These are phyloP conservation scores for Stagonosporopsis tanaceti DNA, from an alignment of 2,329 filamentous ascomycete genomes.

Conservation along the genomic window DNA sequence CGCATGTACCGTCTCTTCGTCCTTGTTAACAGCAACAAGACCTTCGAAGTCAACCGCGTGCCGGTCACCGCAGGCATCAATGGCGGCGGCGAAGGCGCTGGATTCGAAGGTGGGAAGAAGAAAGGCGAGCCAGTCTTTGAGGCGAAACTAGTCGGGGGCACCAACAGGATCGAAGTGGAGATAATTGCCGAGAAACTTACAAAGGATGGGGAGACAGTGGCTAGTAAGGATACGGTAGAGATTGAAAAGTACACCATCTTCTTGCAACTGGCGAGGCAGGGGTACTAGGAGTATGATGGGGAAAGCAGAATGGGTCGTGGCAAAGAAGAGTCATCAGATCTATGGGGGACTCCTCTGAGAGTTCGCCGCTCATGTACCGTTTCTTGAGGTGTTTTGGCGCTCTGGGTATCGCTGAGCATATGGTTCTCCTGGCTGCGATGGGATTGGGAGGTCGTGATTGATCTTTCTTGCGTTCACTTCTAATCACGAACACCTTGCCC, in stretches of 20 bases:
- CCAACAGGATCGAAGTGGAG: conserved; percentile 82
- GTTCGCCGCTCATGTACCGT: background rate
- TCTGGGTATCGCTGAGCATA: background rate
- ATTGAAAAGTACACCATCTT: conserved; percentile 81
- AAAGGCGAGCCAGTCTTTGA: conserved; percentile 76
- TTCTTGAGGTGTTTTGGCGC: conserved; percentile 11
- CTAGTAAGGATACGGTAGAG: conserved; percentile 66
- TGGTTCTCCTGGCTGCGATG: background rate
- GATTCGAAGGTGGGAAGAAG: conserved; percentile 50
- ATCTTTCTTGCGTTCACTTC: background rate
- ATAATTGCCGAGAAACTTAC: conserved; percentile 71
- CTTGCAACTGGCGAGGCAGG: conserved; percentile 68
- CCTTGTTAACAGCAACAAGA: conserved; percentile 69
- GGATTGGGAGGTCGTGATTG: background rate
- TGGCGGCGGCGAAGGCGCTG: conserved; percentile 29
- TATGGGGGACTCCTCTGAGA: background rate
- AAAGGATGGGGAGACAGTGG: conserved; percentile 32
- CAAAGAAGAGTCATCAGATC: background rate
- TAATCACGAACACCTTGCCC: background rate
- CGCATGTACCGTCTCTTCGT: conserved; percentile 82
- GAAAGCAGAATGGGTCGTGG: background rate
- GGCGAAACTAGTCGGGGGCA: conserved; percentile 71
- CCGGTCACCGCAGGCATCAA: conserved; percentile 50
- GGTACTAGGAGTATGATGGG: conserved; percentile 24
- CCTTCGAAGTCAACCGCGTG: conserved; percentile 68